Percentiles rank a stretch among this genome's conserved stretches.
Conservation (phyloP, 768 basidiomycete genomes). For the Atractiella rhizophila region DNA sequence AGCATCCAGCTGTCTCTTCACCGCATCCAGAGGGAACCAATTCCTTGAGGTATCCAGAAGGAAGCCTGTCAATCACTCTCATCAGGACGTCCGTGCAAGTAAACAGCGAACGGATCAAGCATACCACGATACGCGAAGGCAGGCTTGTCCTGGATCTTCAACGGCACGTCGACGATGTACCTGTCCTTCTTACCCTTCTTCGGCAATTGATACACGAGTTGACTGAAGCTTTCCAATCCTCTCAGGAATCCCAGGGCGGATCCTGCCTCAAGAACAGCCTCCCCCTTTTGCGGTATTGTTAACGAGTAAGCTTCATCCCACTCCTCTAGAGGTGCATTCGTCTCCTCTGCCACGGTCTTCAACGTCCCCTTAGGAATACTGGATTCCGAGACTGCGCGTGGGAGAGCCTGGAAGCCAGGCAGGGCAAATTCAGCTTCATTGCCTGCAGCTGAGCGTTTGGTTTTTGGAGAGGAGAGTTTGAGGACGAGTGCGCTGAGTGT, state of each 20-base stretch:
- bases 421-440: no score
- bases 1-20: slow-evolving; percentile 4
- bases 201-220: slow-evolving; percentile 32
- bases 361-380: no score
- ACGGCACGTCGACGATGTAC: slow-evolving; percentile 3
- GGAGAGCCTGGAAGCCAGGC: no score
- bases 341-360: neutral
- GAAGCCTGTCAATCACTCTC: slow-evolving; percentile 41
- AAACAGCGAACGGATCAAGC: neutral
- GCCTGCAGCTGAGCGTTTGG: no score
- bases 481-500: no score
- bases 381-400: no score
- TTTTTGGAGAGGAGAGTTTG: no score
- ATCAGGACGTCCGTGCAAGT: neutral
- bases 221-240: slow-evolving; percentile 51
- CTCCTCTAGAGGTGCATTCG: slow-evolving; percentile 20
- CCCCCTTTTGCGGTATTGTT: slow-evolving; percentile 26
- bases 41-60: slow-evolving; percentile 60
- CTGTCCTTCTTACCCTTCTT: neutral
- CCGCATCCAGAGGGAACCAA: slow-evolving; percentile 25
- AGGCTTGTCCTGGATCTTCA: neutral
- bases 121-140: neutral
- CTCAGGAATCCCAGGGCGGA: slow-evolving; percentile 39
- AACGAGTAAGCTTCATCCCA: slow-evolving; percentile 40
- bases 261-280: slow-evolving; percentile 35